Percentiles rank a stretch among this genome's conserved stretches.
Conservation (phyloP, 495 filamentous ascomycete genomes). For the Podospora conica region DNA sequence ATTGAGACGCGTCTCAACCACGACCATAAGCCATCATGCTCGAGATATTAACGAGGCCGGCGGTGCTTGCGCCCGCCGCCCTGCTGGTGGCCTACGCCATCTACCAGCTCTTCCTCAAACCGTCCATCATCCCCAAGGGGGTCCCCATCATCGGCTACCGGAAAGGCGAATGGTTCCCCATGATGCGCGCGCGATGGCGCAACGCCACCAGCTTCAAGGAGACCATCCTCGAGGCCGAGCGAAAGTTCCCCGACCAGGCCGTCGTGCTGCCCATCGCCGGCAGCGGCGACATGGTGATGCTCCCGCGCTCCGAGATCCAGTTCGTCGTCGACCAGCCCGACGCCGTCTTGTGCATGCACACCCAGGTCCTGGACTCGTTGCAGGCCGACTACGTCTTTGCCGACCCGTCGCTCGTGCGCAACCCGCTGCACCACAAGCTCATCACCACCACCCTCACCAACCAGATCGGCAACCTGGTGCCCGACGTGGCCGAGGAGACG, state of each 20-base stretch:
- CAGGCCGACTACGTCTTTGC: constrained; percentile 35
- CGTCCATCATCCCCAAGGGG: constrained; percentile 18
- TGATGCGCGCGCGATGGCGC: constrained; percentile 28
- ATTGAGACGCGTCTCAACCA: not conserved
- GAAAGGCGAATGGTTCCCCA: constrained; percentile 34
- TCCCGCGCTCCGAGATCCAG: constrained; percentile 35
- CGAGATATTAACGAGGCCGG: constrained; percentile 20
- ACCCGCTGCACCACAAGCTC: constrained; percentile 30
- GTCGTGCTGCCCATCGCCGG: constrained; percentile 26
- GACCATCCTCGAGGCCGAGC: constrained; percentile 22
- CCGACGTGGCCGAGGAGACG: constrained; percentile 40
- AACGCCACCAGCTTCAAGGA: constrained; percentile 31
- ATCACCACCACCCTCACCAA: constrained; percentile 36
- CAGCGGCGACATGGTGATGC: constrained; percentile 25
- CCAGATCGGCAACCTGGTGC: constrained; percentile 34
- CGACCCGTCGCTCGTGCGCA: constrained; percentile 27
- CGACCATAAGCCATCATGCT: not conserved
- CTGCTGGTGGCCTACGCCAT: constrained; percentile 22
- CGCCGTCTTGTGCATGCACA: constrained; percentile 27
- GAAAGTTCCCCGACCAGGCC: constrained; percentile 19
- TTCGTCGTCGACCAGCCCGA: constrained; percentile 45
- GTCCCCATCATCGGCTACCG: constrained; percentile 32
- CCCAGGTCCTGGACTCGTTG: constrained; percentile 27
- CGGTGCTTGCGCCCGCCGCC: constrained; percentile 21
- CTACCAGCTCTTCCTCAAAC: constrained; percentile 23